Evolutionary conservation across 352 stramenopile genomes (phyloP).

Genomic region (Halophytophthora batemanensis): DNA sequence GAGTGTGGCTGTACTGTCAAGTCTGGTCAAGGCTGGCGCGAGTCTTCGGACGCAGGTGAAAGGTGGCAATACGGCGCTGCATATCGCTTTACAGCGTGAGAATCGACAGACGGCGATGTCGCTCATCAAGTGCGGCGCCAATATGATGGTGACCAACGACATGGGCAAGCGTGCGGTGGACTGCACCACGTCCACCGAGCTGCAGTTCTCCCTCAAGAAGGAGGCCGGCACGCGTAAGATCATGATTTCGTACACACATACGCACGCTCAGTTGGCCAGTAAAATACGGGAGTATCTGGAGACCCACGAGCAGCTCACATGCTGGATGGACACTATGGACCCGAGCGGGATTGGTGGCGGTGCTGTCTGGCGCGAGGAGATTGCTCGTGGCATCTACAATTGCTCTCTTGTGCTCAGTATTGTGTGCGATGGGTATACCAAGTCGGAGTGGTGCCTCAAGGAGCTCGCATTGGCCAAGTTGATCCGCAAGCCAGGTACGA

Average conservation of each 20-base stretch:
- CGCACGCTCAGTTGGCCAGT: constrained; percentile 58
- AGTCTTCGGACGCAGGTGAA: constrained; percentile 39
- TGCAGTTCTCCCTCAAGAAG: constrained; percentile 78
- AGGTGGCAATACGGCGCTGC: constrained; percentile 63
- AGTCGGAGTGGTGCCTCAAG: constrained; percentile 80
- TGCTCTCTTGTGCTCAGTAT: constrained; percentile 72
- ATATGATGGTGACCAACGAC: constrained; percentile 67
- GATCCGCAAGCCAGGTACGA: constrained; percentile 55
- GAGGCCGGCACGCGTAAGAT: constrained; percentile 68
- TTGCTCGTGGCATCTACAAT: constrained; percentile 72
- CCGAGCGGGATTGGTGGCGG: constrained; percentile 71
- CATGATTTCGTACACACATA: constrained; percentile 83
- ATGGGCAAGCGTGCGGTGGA: constrained; percentile 67
- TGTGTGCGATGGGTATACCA: constrained; percentile 66
- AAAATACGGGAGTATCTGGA: constrained; percentile 64
- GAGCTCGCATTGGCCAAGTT: constrained; percentile 76
- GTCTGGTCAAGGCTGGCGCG: constrained; percentile 37
- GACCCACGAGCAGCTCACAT: constrained; percentile 54
- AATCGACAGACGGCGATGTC: constrained; percentile 64
- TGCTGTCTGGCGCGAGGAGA: constrained; percentile 78
- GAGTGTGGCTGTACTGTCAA: constrained; percentile 36
- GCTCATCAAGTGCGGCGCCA: constrained; percentile 67
- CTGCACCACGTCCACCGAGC: constrained; percentile 73
- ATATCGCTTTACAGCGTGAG: constrained; percentile 68
- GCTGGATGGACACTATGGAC: constrained; percentile 86